Base-by-base conservation (phyloP, 441 rosid species). In the Bocquillonia castaneifolia region DNA sequence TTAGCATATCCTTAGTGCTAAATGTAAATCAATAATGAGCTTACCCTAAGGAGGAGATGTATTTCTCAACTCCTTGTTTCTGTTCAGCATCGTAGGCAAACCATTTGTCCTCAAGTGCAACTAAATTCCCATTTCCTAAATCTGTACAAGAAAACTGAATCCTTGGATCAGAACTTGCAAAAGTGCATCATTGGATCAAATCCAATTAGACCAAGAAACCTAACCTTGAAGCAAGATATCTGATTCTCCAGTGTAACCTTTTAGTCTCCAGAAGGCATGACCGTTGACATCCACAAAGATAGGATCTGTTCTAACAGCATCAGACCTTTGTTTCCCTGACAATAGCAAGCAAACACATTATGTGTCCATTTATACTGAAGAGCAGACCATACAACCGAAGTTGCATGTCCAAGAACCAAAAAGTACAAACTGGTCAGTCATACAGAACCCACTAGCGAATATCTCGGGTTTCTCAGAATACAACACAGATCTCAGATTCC, bases 201-300 rank as follows among this genome's bases (percentile, higher is more conserved):
- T 22, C 61, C n/a, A 69, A 52, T 34, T 58, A 28, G 59, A 22
- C 64, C 10, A 55, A 17, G 29, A 10, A 66, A 63, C 53, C 79
- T 48, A 45, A 89, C 99, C 96, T 89, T 91, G 99, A 75, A 84
- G 84, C 77, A 91, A 74, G 36, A 87, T 74, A 74, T 76, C 80
- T 22, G 73, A 63, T 59, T 80, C 82, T 56, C 75, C 76, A 20
- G 53, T 50, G 69, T 70, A 73, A 39, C 80, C 71, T 58, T 79
- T 85, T 50, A 93, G 66, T 66, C 71, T 87, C 98, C 99, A 94
- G 61, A 91, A 80, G 44, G 69, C 64, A 50, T 39, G 78, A 23
- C 93, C 96, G 22, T 81, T 72, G 5, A 28, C 74, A 71, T 84
- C 95, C 72, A 74, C 1, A 17, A 78, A 58, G 6, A 87, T 56